phyloP scores from a whole-genome alignment of 2,329 filamentous ascomycete genomes.

The Trichoderma arundinaceum region DNA sequence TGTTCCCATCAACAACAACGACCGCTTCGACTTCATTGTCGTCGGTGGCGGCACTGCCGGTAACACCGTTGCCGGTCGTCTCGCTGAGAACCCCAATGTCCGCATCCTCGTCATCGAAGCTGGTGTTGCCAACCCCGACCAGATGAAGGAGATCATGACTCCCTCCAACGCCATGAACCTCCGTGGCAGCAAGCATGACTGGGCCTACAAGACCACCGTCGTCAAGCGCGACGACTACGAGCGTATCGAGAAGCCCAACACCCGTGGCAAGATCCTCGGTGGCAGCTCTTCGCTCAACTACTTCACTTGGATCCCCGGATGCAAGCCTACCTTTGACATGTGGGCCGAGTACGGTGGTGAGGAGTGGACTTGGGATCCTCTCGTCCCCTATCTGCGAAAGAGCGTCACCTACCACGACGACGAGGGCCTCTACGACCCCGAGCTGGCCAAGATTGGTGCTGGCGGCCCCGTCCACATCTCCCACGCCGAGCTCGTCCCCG shows the following conservation, averaged over 20 bases:
- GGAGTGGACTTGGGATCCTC: constrained; percentile 63
- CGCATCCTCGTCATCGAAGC: constrained; percentile 56
- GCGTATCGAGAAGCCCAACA: constrained; percentile 67
- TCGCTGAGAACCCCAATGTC: constrained; percentile 47
- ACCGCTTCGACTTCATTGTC: constrained; percentile 43
- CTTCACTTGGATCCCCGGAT: constrained; percentile 67
- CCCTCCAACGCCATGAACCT: constrained; percentile 60
- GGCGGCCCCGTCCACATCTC: constrained; percentile 60
- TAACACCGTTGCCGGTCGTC: constrained; percentile 46
- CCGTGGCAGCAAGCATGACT: constrained; percentile 62
- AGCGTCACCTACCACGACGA: constrained; percentile 65
- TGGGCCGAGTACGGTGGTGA: constrained; percentile 76
- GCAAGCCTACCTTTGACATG: constrained; percentile 65
- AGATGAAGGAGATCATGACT: constrained; percentile 59
- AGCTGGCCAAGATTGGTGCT: constrained; percentile 57
- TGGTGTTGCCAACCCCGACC: constrained; percentile 53
- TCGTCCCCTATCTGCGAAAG: constrained; percentile 60
- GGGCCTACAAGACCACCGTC: constrained; percentile 66
- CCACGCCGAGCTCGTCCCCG: constrained; percentile 59
- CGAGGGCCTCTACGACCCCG: constrained; percentile 48
- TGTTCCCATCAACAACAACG: constrained; percentile 24
- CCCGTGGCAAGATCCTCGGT: constrained; percentile 63
- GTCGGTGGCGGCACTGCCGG: constrained; percentile 47
- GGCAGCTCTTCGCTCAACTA: constrained; percentile 66
- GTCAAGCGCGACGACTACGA: constrained; percentile 64